Base-by-base conservation (phyloP, 2,329 filamentous ascomycete species). In the Fusarium phyllophilum region DNA sequence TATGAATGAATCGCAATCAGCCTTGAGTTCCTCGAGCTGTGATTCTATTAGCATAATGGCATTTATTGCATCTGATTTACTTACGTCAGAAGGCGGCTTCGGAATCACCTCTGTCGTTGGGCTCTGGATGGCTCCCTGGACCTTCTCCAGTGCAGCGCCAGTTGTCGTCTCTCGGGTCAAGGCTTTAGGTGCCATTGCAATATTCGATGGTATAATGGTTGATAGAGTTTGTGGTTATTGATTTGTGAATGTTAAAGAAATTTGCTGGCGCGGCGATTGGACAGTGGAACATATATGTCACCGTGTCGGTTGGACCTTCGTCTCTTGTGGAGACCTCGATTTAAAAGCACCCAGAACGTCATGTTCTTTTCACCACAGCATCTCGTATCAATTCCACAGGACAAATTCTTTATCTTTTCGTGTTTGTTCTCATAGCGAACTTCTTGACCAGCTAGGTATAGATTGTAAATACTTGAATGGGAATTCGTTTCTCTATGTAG, bases 1-100 rank as follows among this genome's bases (percentile, higher is more conserved):
- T 1, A 79, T 82, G 78, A 88, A 84, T 11, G 84, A 84, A 75
- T 86, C 83, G 46, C 83, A 82, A 33, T 80, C 79, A n/a, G 78
- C 77, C 48, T 80, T 78, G 14, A 83, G 76, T 34, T 75, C 69
- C 3, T 78, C 73, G 14, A 81, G 26, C 81, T 83, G 44, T 29
- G 18, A 31, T 34, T 8, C 8, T 17, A 41, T 76, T 18, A 76
- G 58, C 14, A 36, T 18, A 14, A 15, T 26, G 48, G 12, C 18
- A 4, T 29, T 36, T 34, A 24, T 44, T 22, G n/a, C 22, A 22
- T 8, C 31, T 15, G 4, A 31, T 15, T 34, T 38, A 45, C 73
- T 60, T 56, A 78, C 76, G 58, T 77, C 67, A 60, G 76, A 70
- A 39, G 75, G 66, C 11, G 76, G 76, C 26, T 68, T 62, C 14